These are phyloP conservation scores for Mycena alexandri DNA, from an alignment of 768 basidiomycete species.

Conservation along the genomic window DNA sequence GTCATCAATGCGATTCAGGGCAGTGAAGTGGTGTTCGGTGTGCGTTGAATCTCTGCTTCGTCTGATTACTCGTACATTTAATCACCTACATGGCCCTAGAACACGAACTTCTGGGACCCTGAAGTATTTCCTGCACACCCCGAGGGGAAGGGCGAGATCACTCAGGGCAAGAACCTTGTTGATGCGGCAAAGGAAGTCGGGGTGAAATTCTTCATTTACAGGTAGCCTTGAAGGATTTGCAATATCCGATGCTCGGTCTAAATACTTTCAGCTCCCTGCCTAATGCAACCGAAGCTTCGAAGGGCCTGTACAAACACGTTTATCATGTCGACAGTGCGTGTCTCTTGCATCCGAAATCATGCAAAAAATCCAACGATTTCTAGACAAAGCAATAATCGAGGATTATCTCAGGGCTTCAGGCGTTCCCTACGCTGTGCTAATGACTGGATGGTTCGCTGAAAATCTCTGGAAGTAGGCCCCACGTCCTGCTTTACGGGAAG, in stretches of 20 bases:
- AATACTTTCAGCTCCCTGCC: conserved; percentile 26
- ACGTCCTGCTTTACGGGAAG: too few relatives aligned
- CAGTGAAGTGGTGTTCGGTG: conserved; percentile 38
- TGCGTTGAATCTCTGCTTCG: neutral
- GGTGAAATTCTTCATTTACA: conserved; percentile 48
- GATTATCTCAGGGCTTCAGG: conserved; percentile 31
- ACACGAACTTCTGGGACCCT: conserved; percentile 46
- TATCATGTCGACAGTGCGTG: conserved; percentile 44
- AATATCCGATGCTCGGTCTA: neutral
- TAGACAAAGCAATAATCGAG: conserved; percentile 36
- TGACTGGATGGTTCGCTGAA: conserved; percentile 31
- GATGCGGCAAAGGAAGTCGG: conserved; percentile 41
- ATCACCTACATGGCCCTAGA: conserved; percentile 27
- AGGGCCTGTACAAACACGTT: conserved; percentile 34
- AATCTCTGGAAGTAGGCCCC: conserved; percentile 36
- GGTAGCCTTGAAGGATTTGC: conserved; percentile 29
- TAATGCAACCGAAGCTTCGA: conserved; percentile 23
- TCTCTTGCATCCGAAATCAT: neutral
- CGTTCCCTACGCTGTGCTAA: conserved; percentile 28
- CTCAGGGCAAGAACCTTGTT: conserved; percentile 46
- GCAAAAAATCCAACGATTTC: neutral
- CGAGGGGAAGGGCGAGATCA: conserved; percentile 36
- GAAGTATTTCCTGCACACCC: conserved; percentile 35
- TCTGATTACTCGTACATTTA: neutral
- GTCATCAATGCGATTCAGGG: conserved; percentile 32